Evolutionary conservation across 2,329 filamentous ascomycete genomes (phyloP), one percentile per base, ranked within the genome.

Genomic region (Microcyclospora tardicrescens): DNA sequence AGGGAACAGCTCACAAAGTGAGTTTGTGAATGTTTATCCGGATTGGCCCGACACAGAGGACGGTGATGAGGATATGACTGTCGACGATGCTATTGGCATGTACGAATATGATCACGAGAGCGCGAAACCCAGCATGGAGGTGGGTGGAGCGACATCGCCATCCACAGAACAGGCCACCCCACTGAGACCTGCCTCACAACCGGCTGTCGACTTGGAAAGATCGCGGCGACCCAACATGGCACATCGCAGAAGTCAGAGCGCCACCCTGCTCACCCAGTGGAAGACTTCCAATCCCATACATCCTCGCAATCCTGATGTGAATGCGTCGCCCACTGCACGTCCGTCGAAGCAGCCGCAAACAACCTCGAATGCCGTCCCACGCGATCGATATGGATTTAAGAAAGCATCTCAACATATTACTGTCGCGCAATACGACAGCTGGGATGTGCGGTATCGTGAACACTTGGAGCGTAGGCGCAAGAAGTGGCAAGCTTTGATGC

Each of bases 331-430:
- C 16, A 42, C 40, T 13, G 32, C 13, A 27, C 37, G 11, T 5
- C 8, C 19, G 19, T 24, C 19, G 19, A 4, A 24, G 8, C 10
- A 47, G 45, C n/a, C 33, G 45, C 14, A 44, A 41, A 15, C 40
- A 31, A 40, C 37, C 3, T 33, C 39, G 27, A 38, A 38, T 10
- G 52, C 57, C 10, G 53, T 62, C 5, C 61, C 64, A 28, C 77
- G 86, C 38, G 87, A 95, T 58, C 75, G 84, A 12, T 94, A 95
- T 54, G 89, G 89, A 3, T 96, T 96, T 65, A 84, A 85, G 48
- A 96, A 95, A 59, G 73, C 76, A 29, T 89, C 79, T 31, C 79
- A 87, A 48, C 79, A 93, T 54, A 72, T 94, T 45, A 81, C 73
- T 1, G 64, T 79, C 14, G 71, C 81, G 42, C 73, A 87, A 55